Percentiles rank a stretch among this genome's conserved stretches.
Conservation (phyloP, 169 alveolate genomes). For the Cryptosporidium tyzzeri region DNA sequence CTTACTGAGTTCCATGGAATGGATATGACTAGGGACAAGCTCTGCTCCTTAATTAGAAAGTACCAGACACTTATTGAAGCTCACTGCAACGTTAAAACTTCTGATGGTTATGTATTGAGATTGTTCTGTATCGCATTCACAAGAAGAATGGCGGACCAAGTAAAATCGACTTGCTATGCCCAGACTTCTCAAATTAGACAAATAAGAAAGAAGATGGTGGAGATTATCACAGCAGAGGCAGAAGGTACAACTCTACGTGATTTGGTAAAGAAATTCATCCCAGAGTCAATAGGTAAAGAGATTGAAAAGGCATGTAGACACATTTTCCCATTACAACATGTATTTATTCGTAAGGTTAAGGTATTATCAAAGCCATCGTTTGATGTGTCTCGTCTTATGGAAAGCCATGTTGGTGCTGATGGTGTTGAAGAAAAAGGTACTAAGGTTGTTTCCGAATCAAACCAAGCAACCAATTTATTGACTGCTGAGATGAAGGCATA, state of each 20-base stretch:
- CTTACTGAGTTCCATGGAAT: slow-evolving; percentile 97
- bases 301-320: slow-evolving; percentile 95
- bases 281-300: slow-evolving; percentile 95
- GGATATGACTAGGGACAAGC: slow-evolving; percentile 96
- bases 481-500: slow-evolving; percentile 81
- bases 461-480: slow-evolving; percentile 83
- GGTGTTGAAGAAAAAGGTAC: slow-evolving; percentile 87
- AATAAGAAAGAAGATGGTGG: slow-evolving; percentile 96
- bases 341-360: slow-evolving; percentile 95
- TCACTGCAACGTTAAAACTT: slow-evolving; percentile 96
- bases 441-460: slow-evolving; percentile 83
- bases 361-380: slow-evolving; percentile 96
- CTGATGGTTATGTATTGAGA: slow-evolving; percentile 95
- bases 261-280: slow-evolving; percentile 94
- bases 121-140: slow-evolving; percentile 98
- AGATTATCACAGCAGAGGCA: slow-evolving; percentile 95
- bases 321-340: slow-evolving; percentile 97
- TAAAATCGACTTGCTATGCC: slow-evolving; percentile 97
- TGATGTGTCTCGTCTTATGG: slow-evolving; percentile 90
- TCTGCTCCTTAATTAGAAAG: slow-evolving; percentile 96
- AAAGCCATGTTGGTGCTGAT: slow-evolving; percentile 86
- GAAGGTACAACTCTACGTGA: slow-evolving; percentile 93
- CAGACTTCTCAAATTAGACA: slow-evolving; percentile 93
- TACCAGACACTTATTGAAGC: slow-evolving; percentile 97
- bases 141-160: slow-evolving; percentile 92